Base-by-base conservation (phyloP, 2,329 filamentous ascomycete genomes). In the Massarina eburnea region DNA sequence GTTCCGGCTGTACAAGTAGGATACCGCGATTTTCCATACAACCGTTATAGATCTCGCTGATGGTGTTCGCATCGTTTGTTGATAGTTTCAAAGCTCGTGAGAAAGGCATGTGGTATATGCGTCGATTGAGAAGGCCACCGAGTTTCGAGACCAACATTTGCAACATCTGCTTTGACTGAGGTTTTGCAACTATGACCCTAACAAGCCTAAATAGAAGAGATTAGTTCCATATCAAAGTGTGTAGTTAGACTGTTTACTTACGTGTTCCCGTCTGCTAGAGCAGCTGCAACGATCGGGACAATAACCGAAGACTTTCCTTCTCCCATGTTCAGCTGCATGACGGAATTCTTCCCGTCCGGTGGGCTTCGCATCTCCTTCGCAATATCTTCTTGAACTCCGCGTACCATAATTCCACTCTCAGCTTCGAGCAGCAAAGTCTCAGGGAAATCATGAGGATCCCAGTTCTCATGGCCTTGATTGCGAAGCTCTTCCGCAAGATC, bases 351-450 rank as follows among this genome's bases (percentile, higher is more conserved):
- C 4, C 30, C 44, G 8, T 54, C 44, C 2, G 47, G 41, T 1
- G 59, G 58, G 0, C 55, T 40, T 2, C 74, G 77, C 80, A 89
- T 88, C 17, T 76, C 59, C 0, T 45, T 35, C 0, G 84, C 80
- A 39, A 89, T 82, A 2, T 77, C 59, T 2, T 77, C 72, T 57
- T 89, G 85, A 0, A 81, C 76, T 0, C 73, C 58, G 0, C 87
- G 77, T 8, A 90, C 82, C 8, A 83, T 57, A 1, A 89, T 73
- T 1, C 77, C 76, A 26, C 75, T 81, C 42, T 89, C 85, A 1
- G 85, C 71, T 59, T 89, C 85, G 0, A 89, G 48, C 0, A 90
- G 66, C 0, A 89, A 68, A 48, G 74, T 82, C 18, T 89, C 85
- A 0, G 85, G 83, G 29, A 73, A 67, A 0, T 78, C 48, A 0